phyloP scores from a whole-genome alignment of 2,329 filamentous ascomycete species.

The Xylaria digitata region DNA sequence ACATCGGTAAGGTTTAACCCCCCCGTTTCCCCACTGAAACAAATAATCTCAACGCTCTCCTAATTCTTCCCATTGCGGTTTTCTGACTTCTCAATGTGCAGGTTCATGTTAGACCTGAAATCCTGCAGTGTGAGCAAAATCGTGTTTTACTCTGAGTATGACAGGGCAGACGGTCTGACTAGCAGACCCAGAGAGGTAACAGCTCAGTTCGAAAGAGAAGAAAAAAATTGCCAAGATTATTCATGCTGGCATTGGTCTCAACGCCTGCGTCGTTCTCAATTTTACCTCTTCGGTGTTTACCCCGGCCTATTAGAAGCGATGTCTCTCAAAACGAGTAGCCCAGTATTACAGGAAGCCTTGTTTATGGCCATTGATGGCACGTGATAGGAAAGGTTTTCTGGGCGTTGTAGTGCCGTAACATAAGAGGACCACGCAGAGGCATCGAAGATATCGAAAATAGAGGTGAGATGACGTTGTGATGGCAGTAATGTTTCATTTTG shows the following conservation, averaged over 20 bases:
- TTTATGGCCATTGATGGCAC: not conserved
- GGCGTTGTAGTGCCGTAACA: not conserved
- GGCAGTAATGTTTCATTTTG: not conserved
- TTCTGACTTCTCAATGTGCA: not conserved
- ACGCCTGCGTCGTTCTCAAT: not conserved
- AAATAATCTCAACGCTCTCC: not conserved
- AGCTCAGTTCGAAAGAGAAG: no score
- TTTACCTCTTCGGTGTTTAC: not conserved
- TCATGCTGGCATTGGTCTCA: not conserved
- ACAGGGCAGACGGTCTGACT: not conserved
- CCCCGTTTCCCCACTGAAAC: not conserved
- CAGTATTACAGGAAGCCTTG: not conserved
- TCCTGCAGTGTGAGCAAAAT: not conserved
- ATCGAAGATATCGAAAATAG: not conserved
- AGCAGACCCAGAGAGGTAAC: no score
- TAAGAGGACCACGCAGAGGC: not conserved
- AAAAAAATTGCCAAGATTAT: not conserved
- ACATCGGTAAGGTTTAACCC: not conserved
- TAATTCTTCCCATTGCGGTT: not conserved
- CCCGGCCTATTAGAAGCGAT: no score
- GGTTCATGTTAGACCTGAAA: not conserved
- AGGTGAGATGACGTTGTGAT: not conserved
- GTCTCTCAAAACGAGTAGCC: not conserved
- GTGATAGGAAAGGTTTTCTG: not conserved
- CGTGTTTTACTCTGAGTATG: not conserved